phyloP scores from a whole-genome alignment of 2,329 filamentous ascomycete genomes.

The Penicillium decumbens region DNA sequence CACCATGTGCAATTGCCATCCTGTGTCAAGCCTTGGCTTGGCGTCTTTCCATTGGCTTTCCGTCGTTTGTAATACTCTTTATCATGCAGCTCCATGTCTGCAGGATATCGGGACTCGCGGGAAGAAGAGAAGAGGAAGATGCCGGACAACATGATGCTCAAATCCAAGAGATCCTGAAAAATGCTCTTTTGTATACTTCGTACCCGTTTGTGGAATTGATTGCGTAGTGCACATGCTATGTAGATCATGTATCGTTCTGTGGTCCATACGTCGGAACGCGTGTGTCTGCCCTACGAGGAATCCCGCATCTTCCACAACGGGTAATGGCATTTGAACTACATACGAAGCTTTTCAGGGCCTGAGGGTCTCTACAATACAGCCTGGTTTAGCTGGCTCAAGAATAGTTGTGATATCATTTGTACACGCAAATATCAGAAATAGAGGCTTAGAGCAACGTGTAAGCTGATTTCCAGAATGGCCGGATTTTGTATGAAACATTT shows the following conservation, averaged over 20 bases:
- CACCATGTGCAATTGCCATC: neutral
- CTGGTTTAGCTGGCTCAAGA: neutral
- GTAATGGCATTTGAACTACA: constrained; percentile 10
- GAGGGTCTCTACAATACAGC: neutral
- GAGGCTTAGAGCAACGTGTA: constrained; percentile 2
- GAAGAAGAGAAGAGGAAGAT: neutral
- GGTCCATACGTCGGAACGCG: constrained; percentile 11
- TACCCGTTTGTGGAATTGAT: constrained; percentile 1
- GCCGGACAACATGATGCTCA: neutral
- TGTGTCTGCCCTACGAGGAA: constrained; percentile 7
- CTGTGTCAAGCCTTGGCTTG: constrained; percentile 6
- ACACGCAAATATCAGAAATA: neutral
- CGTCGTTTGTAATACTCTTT: constrained; percentile 2
- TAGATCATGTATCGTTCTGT: constrained; percentile 19
- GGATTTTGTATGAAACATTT: neutral
- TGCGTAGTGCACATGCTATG: constrained; percentile 8
- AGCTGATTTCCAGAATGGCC: neutral
- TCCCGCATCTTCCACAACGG: neutral
- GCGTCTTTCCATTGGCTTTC: constrained; percentile 4
- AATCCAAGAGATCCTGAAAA: neutral
- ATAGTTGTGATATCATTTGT: neutral
- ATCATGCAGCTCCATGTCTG: constrained; percentile 10
- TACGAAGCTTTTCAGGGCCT: constrained; percentile 2
- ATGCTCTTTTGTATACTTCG: neutral
- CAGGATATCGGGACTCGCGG: constrained; percentile 1